Percentiles rank a stretch among this genome's conserved stretches.
Conservation (phyloP, 2,329 filamentous ascomycete genomes). For the Escovopsis sp. region DNA sequence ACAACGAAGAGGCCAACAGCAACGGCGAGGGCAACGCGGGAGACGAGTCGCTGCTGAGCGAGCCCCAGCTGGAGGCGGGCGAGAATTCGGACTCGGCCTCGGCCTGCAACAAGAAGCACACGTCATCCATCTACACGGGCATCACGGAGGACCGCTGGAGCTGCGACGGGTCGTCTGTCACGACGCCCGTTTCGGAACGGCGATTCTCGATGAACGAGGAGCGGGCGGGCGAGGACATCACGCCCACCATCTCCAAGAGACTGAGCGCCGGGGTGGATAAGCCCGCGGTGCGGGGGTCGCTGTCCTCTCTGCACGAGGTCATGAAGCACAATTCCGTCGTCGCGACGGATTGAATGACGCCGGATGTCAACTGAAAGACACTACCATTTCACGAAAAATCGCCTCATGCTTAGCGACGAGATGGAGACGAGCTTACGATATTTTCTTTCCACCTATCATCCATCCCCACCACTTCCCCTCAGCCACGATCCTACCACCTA, state of each 20-base stretch:
- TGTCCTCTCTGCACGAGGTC: constrained; percentile 1
- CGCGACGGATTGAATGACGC: constrained; percentile 3
- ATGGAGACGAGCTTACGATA: constrained; percentile 2
- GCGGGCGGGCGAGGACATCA: constrained; percentile 14
- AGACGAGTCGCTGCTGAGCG: constrained; percentile 1
- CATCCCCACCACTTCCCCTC: too few species aligned
- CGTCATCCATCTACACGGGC: constrained; percentile 23
- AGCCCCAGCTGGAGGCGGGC: constrained; percentile 9
- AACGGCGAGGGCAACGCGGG: not conserved
- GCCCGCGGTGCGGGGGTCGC: constrained; percentile 1
- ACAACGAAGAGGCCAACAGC: not conserved
- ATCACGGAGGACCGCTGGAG: constrained; percentile 22
- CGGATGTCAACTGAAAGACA: constrained; percentile 4
- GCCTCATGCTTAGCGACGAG: constrained; percentile 1
- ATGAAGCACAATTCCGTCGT: not conserved
- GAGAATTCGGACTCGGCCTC: constrained; percentile 15
- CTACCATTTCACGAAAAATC: constrained; percentile 6
- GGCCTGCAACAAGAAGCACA: constrained; percentile 15
- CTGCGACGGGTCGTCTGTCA: constrained; percentile 21
- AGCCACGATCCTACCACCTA: too few species aligned
- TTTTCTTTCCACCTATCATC: not conserved
- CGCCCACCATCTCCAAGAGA: constrained; percentile 16
- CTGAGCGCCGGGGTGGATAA: constrained; percentile 9
- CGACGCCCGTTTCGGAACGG: constrained; percentile 23
- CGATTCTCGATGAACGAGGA: constrained; percentile 18